Evolutionary conservation across 2,329 filamentous ascomycete species (phyloP).

Genomic region (Eutypa lata): DNA sequence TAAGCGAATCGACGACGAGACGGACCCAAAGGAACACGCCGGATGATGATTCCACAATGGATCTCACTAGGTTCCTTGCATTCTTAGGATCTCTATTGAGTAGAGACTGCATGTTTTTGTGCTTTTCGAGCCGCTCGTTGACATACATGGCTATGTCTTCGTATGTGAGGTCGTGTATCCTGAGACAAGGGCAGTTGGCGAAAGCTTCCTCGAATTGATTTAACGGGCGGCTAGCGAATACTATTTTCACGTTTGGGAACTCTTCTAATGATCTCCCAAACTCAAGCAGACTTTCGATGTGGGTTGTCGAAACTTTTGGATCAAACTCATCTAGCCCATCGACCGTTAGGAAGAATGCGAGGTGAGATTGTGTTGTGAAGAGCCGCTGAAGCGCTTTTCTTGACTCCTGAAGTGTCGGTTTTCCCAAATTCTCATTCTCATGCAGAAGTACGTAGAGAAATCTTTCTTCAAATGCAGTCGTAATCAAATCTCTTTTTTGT

Average conservation of each 20-base stretch:
- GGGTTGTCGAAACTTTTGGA: constrained; percentile 10
- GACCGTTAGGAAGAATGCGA: constrained; percentile 16
- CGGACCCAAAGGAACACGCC: constrained; percentile 20
- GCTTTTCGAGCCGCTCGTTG: constrained; percentile 6
- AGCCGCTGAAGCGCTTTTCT: constrained; percentile 9
- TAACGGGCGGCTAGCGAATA: constrained; percentile 17
- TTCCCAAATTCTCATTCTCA: background rate
- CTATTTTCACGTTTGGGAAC: constrained; percentile 14
- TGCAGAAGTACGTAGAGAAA: background rate
- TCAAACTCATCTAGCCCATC: constrained; percentile 24
- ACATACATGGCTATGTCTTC: constrained; percentile 16
- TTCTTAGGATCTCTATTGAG: constrained; percentile 1
- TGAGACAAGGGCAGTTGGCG: constrained; percentile 5
- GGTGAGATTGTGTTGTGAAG: constrained; percentile 2
- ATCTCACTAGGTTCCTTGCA: constrained; percentile 3
- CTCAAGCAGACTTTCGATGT: constrained; percentile 11
- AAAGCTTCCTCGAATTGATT: constrained; percentile 14
- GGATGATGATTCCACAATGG: constrained; percentile 11
- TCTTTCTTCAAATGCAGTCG: constrained; percentile 7
- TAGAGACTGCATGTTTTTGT: constrained; percentile 11
- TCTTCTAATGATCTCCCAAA: constrained; percentile 5
- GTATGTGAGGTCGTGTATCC: constrained; percentile 15
- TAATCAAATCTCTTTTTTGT: constrained; percentile 11
- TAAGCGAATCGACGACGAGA: constrained; percentile 14
- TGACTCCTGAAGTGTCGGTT: constrained; percentile 8